Evolutionary conservation across 495 filamentous ascomycete genomes (phyloP).

Genomic region (Podospora appendiculata): DNA sequence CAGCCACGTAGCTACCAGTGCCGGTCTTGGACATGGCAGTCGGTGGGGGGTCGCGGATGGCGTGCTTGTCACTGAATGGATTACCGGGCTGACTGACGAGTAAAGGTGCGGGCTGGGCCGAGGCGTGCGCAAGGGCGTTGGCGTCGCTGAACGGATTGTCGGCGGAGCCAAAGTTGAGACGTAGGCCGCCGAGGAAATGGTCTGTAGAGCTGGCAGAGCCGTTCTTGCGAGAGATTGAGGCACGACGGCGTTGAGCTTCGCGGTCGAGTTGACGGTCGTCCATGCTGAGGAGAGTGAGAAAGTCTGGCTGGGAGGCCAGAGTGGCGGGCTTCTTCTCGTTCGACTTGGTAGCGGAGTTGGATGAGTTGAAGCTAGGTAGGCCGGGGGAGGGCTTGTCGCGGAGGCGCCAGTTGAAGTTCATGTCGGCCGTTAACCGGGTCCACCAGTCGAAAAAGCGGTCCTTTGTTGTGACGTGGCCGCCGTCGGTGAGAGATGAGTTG

Average conservation of each 20-base stretch:
- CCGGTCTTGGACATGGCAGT: constrained; percentile 15
- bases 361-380: neutral
- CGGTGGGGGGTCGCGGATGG: constrained; percentile 16
- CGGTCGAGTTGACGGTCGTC: constrained; percentile 27
- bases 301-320: constrained; percentile 27
- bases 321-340: constrained; percentile 13
- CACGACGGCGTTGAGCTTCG: constrained; percentile 22
- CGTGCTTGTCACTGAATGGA: constrained; percentile 37
- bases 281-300: constrained; percentile 30
- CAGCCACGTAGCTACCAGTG: constrained; percentile 28
- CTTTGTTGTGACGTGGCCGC: constrained; percentile 16
- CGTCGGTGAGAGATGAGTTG: constrained; percentile 16
- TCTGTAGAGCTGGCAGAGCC: constrained; percentile 20
- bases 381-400: constrained; percentile 7
- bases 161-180: constrained; percentile 27
- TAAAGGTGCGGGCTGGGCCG: constrained; percentile 28
- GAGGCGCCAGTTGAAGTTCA: constrained; percentile 26
- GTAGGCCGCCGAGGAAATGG: constrained; percentile 32
- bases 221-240: constrained; percentile 19
- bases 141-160: constrained; percentile 33
- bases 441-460: constrained; percentile 33
- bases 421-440: constrained; percentile 30
- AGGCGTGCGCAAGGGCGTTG: constrained; percentile 30
- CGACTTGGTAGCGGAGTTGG: neutral
- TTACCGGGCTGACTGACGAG: constrained; percentile 26